phyloP scores from a whole-genome alignment of 306 rosid genomes.

The Malus orientalis region DNA sequence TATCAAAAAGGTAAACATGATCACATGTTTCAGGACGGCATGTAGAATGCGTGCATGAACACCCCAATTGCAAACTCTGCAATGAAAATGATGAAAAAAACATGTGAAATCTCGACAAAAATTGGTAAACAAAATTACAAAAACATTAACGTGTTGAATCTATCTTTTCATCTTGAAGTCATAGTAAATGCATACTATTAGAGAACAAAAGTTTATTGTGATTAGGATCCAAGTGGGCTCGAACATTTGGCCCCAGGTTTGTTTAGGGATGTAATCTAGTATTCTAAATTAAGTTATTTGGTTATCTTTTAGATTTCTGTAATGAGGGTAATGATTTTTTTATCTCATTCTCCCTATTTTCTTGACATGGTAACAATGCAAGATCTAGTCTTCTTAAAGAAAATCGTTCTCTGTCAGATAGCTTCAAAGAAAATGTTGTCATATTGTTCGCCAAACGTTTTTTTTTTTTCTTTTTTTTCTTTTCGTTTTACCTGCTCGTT shows the following conservation, averaged over 20 bases:
- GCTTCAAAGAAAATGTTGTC: not conserved
- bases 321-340: not conserved
- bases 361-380: not conserved
- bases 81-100: conserved; percentile 2
- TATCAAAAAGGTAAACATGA: conserved; percentile 86
- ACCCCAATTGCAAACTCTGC: conserved; percentile 77
- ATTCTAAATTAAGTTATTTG: not conserved
- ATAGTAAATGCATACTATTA: not conserved
- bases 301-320: not conserved
- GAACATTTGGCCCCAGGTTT: not conserved
- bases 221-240: not conserved
- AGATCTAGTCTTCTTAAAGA: not conserved
- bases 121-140: not conserved
- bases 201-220: not conserved
- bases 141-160: not conserved
- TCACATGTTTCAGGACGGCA: conserved; percentile 87
- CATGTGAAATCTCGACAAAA: conserved; percentile 1
- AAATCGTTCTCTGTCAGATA: not conserved
- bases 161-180: not conserved
- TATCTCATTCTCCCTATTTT: not conserved
- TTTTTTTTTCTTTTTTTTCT: not conserved
- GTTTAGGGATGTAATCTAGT: not conserved
- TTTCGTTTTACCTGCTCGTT: not conserved
- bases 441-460: not conserved
- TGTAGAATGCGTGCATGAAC: conserved; percentile 56